Conservation (phyloP, 139 green algal genomes). For the Micractinium sp. region DNA sequence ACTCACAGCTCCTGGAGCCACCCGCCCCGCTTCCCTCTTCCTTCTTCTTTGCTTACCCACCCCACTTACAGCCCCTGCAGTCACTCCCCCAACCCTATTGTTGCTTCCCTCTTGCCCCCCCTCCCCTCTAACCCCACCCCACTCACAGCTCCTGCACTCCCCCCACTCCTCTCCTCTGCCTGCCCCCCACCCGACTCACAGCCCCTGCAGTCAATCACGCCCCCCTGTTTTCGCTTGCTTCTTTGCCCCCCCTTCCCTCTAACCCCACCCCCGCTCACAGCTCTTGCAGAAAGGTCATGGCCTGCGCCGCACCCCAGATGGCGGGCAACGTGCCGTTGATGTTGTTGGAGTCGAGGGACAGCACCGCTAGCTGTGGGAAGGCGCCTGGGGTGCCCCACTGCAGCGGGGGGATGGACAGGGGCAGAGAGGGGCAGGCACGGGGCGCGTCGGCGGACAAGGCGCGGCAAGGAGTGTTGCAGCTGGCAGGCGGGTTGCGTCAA, state of each 20-base stretch:
- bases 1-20: too few relatives aligned
- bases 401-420: neutral
- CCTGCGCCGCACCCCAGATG: neutral
- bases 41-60: too few relatives aligned
- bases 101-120: too few relatives aligned
- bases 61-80: too few relatives aligned
- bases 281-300: slow-evolving; percentile 21
- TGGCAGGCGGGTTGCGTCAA: neutral
- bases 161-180: too few relatives aligned
- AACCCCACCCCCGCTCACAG: slow-evolving; percentile 8
- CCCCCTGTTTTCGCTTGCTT: too few relatives aligned
- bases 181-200: too few relatives aligned
- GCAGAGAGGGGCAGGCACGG: neutral
- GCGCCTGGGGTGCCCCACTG: slow-evolving; percentile 21
- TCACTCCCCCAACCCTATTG: too few relatives aligned
- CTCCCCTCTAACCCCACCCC: too few relatives aligned
- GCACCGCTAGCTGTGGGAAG: slow-evolving; percentile 11
- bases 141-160: neutral
- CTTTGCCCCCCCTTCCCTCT: too few relatives aligned
- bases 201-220: too few relatives aligned
- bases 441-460: neutral
- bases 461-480: neutral
- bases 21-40: too few relatives aligned
- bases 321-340: slow-evolving; percentile 24
- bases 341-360: slow-evolving; percentile 26